A percentile compares a stretch with the other conserved stretches of the same genome.
Evolutionary conservation across 345 rosid genomes (phyloP).

Genomic region (Ailanthus altissimus): DNA sequence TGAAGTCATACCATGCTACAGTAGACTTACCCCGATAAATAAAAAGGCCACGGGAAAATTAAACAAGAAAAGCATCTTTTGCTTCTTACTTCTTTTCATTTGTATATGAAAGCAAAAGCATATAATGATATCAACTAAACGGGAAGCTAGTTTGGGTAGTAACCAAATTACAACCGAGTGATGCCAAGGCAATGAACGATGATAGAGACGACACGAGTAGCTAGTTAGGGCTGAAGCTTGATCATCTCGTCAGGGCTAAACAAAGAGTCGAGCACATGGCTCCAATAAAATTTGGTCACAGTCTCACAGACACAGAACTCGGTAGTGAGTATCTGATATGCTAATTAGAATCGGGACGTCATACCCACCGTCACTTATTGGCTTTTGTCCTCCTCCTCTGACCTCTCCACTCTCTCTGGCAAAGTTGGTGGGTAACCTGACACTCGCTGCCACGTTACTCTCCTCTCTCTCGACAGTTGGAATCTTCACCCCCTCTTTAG

Average conservation of each 20-base stretch:
- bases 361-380: slow-evolving; percentile 12
- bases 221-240: not conserved
- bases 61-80: slow-evolving; percentile 13
- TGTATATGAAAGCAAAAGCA: not conserved
- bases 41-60: not conserved
- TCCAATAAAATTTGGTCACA: slow-evolving; percentile 1
- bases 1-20: no score
- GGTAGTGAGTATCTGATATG: not conserved
- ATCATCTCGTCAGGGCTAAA: not conserved
- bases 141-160: not conserved
- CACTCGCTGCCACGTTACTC: slow-evolving; percentile 34
- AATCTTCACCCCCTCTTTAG: slow-evolving; percentile 14
- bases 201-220: slow-evolving; percentile 8
- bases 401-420: slow-evolving; percentile 33
- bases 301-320: no score
- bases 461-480: slow-evolving; percentile 16
- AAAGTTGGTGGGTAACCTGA: slow-evolving; percentile 37
- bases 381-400: slow-evolving; percentile 27
- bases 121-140: not conserved
- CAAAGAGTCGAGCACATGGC: slow-evolving; percentile 10
- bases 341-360: not conserved
- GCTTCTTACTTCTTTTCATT: not conserved
- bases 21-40: not conserved
- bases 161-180: slow-evolving; percentile 1
- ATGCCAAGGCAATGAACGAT: not conserved